These are phyloP conservation scores for Penicillium sclerotiorum DNA, from an alignment of 2,329 filamentous ascomycete species.

Conservation along the genomic window DNA sequence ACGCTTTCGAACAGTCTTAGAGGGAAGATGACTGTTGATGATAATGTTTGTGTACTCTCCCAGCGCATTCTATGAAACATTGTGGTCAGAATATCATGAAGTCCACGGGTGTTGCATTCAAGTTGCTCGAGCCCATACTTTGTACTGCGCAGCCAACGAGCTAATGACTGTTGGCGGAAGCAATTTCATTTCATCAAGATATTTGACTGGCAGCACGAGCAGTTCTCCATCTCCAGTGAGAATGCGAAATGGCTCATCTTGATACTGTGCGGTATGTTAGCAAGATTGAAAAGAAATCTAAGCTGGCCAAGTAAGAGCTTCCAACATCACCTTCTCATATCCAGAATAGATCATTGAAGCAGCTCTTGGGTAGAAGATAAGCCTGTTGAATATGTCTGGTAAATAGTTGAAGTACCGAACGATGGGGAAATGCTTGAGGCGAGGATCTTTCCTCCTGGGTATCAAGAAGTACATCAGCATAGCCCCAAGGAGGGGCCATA, in stretches of 20 bases:
- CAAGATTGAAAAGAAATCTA: neutral
- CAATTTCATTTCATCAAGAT: constrained; percentile 28
- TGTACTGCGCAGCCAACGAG: constrained; percentile 31
- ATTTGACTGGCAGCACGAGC: constrained; percentile 30
- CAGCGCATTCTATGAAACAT: constrained; percentile 26
- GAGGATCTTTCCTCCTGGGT: constrained; percentile 7
- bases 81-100: neutral
- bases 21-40: constrained; percentile 26
- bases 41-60: constrained; percentile 33
- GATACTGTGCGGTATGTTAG: constrained; percentile 26
- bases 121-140: constrained; percentile 17
- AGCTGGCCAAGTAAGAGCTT: neutral
- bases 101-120: no score
- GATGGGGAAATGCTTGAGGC: constrained; percentile 25
- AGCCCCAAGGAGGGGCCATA: constrained; percentile 15
- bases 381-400: constrained; percentile 29
- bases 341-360: constrained; percentile 27
- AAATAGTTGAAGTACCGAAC: constrained; percentile 23
- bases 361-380: constrained; percentile 28
- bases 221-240: constrained; percentile 34
- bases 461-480: constrained; percentile 12
- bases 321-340: constrained; percentile 30
- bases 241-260: constrained; percentile 29
- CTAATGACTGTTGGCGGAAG: constrained; percentile 23
- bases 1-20: constrained; percentile 25